phyloP scores from a whole-genome alignment of 257 asterid species.

The Penstemon newberryi region DNA sequence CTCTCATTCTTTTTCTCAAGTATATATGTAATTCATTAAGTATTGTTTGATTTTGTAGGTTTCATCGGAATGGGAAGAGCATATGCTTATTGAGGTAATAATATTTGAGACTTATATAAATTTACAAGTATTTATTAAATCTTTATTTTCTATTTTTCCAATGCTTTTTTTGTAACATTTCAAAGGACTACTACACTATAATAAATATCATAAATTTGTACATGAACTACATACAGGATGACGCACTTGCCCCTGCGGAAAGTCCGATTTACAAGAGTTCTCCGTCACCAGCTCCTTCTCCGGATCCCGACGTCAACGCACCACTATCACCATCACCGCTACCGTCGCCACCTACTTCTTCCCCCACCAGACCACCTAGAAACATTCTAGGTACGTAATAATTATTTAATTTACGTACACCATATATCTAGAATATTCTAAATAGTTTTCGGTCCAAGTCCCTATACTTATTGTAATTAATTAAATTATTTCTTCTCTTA shows the following conservation, averaged over 20 bases:
- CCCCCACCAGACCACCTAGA: constrained; percentile 32
- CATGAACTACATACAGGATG: neutral
- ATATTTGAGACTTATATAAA: too few relatives aligned
- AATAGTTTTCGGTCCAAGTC: too few relatives aligned
- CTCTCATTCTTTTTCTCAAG: neutral
- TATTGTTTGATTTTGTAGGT: too few relatives aligned
- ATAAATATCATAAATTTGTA: too few relatives aligned
- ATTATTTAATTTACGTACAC: neutral
- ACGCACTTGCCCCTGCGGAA: constrained; percentile 4
- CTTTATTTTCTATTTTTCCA: too few relatives aligned
- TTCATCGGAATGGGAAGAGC: too few relatives aligned
- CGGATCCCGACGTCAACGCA: neutral
- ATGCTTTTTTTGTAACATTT: neutral
- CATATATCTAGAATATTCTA: neutral
- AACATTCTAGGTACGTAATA: constrained; percentile 31
- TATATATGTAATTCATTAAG: neutral
- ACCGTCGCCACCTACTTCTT: neutral
- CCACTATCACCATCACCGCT: constrained; percentile 37
- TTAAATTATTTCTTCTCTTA: too few relatives aligned
- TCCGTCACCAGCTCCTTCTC: too few relatives aligned
- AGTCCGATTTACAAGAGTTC: constrained; percentile 19
- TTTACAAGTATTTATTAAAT: neutral
- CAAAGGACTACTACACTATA: too few relatives aligned
- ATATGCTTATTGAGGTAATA: too few relatives aligned
- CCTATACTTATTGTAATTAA: too few relatives aligned